Conservation (phyloP, 495 filamentous ascomycete genomes). For the Hypoxylon fragiforme region DNA sequence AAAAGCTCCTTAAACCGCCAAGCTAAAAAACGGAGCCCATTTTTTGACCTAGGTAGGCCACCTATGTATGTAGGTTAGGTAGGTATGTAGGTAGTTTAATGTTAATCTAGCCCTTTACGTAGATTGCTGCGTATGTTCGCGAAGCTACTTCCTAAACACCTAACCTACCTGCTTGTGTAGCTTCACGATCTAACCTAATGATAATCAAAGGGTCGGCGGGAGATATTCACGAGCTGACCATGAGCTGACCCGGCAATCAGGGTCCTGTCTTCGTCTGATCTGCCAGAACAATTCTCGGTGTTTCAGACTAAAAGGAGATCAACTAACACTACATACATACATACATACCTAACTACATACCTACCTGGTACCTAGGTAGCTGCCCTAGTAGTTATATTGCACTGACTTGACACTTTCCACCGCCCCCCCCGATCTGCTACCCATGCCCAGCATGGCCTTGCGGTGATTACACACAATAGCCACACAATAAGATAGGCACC, state of each 20-base stretch:
- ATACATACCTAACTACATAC: neutral
- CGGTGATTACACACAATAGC: constrained; percentile 11
- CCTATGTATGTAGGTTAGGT: neutral
- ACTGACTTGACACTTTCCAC: too few species aligned
- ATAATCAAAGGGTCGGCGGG: too few species aligned
- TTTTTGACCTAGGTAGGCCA: neutral
- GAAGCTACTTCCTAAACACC: neutral
- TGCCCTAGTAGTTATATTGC: too few species aligned
- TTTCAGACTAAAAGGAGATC: constrained; percentile 28
- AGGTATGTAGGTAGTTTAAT: neutral
- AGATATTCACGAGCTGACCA: neutral
- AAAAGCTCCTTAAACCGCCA: neutral
- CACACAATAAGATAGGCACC: constrained; percentile 18
- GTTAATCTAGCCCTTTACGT: too few species aligned
- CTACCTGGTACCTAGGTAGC: too few species aligned
- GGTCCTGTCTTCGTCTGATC: constrained; percentile 18
- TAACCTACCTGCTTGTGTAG: too few species aligned
- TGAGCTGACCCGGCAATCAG: constrained; percentile 4
- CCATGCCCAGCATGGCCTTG: too few species aligned
- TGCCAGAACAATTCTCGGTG: constrained; percentile 15
- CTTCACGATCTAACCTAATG: too few species aligned
- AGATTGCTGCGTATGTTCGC: neutral
- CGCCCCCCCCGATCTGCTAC: constrained; percentile 13
- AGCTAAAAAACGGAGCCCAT: neutral
- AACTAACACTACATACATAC: neutral